phyloP scores from a whole-genome alignment of 768 basidiomycete species.

The Amanita inopinata region DNA sequence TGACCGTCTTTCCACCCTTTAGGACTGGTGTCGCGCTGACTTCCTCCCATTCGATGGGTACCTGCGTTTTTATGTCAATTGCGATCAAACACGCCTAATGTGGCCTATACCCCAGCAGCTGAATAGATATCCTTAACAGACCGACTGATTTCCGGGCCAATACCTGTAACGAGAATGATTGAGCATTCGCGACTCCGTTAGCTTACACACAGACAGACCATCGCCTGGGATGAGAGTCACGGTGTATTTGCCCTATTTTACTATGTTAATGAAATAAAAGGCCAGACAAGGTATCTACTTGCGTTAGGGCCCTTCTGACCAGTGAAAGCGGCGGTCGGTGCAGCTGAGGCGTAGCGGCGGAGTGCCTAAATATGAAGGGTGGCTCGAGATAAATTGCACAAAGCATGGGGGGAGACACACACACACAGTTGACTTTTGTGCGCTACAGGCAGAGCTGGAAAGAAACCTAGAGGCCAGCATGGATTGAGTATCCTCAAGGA shows the following conservation, averaged over 20 bases:
- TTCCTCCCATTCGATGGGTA: conserved; percentile 99
- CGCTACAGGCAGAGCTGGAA: conserved; percentile 43
- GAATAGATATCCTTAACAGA: conserved; percentile 90
- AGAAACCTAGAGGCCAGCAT: conserved; percentile 59
- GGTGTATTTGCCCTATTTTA: conserved; percentile 80
- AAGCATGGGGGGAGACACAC: not conserved
- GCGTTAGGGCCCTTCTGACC: conserved; percentile 85
- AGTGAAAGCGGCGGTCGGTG: conserved; percentile 85
- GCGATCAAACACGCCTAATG: conserved; percentile 4
- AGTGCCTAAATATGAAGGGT: conserved; percentile 26
- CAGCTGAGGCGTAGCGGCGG: conserved; percentile 61
- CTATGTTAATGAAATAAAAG: conserved; percentile 8
- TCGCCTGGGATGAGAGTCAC: conserved; percentile 97
- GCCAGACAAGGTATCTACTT: conserved; percentile 21
- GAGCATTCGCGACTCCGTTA: not conserved
- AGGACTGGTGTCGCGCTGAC: conserved; percentile 92
- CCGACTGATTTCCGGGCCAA: conserved; percentile 97
- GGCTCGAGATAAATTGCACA: not conserved
- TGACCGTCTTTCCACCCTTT: conserved; percentile 93
- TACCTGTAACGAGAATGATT: conserved; percentile 48
- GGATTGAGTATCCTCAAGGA: conserved; percentile 12
- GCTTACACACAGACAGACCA: conserved; percentile 38
- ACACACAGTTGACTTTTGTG: conserved; percentile 41
- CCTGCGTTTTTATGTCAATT: conserved; percentile 35
- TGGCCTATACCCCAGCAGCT: conserved; percentile 59